These are phyloP conservation scores for Sugiyamaella neomexicana DNA, from an alignment of 1,139 yeast genomes.

Conservation along the genomic window DNA sequence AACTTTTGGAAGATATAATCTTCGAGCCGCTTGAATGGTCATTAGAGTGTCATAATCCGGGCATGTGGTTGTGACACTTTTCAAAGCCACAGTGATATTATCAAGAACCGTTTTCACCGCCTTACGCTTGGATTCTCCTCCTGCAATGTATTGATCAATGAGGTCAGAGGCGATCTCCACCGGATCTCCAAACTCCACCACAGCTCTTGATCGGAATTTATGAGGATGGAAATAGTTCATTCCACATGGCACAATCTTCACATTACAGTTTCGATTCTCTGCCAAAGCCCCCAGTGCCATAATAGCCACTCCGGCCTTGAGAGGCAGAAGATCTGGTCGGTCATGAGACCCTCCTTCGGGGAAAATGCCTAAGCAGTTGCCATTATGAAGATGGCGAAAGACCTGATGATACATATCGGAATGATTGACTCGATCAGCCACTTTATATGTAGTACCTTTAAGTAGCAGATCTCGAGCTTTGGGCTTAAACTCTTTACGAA, in stretches of 20 bases:
- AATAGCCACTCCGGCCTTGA: constrained; percentile 96
- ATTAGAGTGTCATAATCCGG: constrained; percentile 90
- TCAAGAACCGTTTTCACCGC: constrained; percentile 74
- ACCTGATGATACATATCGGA: constrained; percentile 77
- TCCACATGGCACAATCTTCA: constrained; percentile 92
- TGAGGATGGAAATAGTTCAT: constrained; percentile 97
- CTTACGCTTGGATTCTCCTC: constrained; percentile 60
- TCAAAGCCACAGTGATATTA: constrained; percentile 69
- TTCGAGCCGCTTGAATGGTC: constrained; percentile 90
- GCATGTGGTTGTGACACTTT: constrained; percentile 88
- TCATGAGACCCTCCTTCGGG: constrained; percentile 99
- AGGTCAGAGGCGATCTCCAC: constrained; percentile 65
- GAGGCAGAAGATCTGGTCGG: constrained; percentile 82
- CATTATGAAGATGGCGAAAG: constrained; percentile 74
- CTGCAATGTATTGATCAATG: constrained; percentile 58
- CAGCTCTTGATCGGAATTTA: constrained; percentile 91
- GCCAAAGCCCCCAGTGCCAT: constrained; percentile 96
- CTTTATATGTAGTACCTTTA: constrained; percentile 63
- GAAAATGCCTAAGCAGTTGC: constrained; percentile 89
- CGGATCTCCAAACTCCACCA: constrained; percentile 90
- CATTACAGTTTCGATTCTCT: constrained; percentile 63
- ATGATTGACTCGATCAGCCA: constrained; percentile 84
- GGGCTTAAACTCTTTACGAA: constrained; percentile 70
- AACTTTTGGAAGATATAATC: constrained; percentile 79
- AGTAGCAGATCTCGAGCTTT: constrained; percentile 42